Evolutionary conservation across 2,329 filamentous ascomycete genomes (phyloP), one percentile per base, ranked within the genome.

Genomic region (Phaeosphaeriaceae sp.): DNA sequence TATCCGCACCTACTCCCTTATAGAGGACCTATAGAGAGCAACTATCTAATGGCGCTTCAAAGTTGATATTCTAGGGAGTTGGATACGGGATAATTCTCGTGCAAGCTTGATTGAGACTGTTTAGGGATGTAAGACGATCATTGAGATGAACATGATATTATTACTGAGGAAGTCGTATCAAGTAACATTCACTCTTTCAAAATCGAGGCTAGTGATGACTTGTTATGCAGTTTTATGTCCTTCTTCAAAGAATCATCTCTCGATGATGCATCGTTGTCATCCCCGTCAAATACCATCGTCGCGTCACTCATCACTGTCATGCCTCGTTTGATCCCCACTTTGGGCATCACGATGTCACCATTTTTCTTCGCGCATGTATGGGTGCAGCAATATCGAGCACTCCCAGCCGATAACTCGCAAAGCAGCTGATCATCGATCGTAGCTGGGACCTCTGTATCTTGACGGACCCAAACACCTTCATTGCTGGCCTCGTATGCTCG

Each of bases 401-500:
- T 26, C 30, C 41, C 37, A 34, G 16, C 23, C 13, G 48, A 39
- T 8, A 48, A 21, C 5, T 51, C 48, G 13, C 39, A 38, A 18
- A 51, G 44, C 18, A 32, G 39, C 20, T 51, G 43, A n/a, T 39
- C 44, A 28, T 51, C 40, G 20, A 38, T 28, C 23, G 46, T 51
- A 8, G 40, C 33, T 23, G 48, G 48, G 2, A 51, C 38, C 13
- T 50, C 48, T 21, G 23, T 42, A 6, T 42, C 36, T 9, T 36
- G 16, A 35, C 43, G 30, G 18, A 40, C 37, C 42, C 42, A 50
- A 16, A 42, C 46, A 4, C 23, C 23, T 26, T 26, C 23, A 8
- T 26, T 8, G 6, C 23, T 26, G 23, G 23, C 49, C 13, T 66
- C 61, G 42, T 62, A 61, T 1, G 60, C 64, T n/a, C 64, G 52